Evolutionary conservation across 352 stramenopile species (phyloP), one percentile per base, ranked within the genome.

Genomic region (Phytopythium vexans): DNA sequence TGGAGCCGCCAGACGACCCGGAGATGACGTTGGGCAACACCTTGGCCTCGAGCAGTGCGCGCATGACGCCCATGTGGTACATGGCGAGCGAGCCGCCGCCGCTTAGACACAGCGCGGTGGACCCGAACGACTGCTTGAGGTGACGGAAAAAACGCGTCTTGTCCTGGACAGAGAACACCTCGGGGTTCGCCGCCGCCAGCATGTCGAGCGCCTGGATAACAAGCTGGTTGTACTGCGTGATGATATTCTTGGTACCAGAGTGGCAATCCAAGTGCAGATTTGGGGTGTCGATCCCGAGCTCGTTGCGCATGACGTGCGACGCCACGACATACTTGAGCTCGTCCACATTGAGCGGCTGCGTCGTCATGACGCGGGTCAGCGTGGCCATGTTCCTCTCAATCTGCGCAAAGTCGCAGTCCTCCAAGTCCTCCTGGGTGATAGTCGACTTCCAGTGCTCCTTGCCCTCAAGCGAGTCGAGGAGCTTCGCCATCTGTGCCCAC

Each of bases 1-100:
- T 98, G 11, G 76, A 89, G 6, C 94, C 93, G 40, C 91, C 94
- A 0, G 91, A 98, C 1, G 91, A 97, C 1, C 94, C 94, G 4
- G 86, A 96, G 41, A 98, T 92, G 6, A 98, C 91, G 52, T 96
- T 92, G 14, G 96, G 94, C 37, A 97, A 70, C 8, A 96, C 35
- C 39, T 91, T 80, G 0, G 77, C 80, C 27, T 97, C 82, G 3
- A 97, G 62, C 7, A 98, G 63, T 8, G 90, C 89, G 15, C 81
- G 77, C 9, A 98, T 88, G 8, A 97, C 89, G 32, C 94, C 94
- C 57, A 97, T 82, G 73, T 98, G 94, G 59, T 98, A 98, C 92
- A 98, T 98, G 1, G 89, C 85, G 55, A 90, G 94, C 55, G 59
- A 83, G n/a, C 93, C 92, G 12, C 93, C 94, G 42, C 93, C 94